Evolutionary conservation across 2,329 filamentous ascomycete genomes (phyloP), one percentile per base, ranked within the genome.

Genomic region (Dothiorella sarmentorum): DNA sequence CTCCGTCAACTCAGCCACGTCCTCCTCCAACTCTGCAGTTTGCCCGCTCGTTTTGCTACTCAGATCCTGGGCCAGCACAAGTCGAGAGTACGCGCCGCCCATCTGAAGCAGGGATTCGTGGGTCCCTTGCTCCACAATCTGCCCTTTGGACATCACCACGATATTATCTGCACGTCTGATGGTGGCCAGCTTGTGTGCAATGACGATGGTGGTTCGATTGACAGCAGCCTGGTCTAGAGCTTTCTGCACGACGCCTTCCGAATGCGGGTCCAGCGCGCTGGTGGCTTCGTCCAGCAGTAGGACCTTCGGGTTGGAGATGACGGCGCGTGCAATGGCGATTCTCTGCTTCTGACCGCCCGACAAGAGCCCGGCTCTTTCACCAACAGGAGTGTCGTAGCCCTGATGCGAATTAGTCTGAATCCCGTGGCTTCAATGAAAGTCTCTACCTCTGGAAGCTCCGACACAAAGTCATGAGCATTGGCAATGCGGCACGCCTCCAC

Each of bases 331-430:
- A 72, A 97, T 97, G 10, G 93, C 92, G 68, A 97, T 95, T 65
- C 94, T 89, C 74, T 97, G 94, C 73, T 97, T 97, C 75, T 97
- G 94, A 33, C 94, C 94, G 71, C 94, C 94, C 56, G 90, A 96
- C 5, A 99, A 81, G 53, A 97, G 77, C 70, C 96, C 96, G 7
- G 93, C 94, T 62, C 92, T 87, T 73, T 97, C 91, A 59, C 94
- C 94, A 15, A 97, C 93, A 64, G 95, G 87, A 0, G 94, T 97
- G 64, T 96, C 84, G 67, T 97, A 97, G 2, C 89, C 89, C 65
- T 97, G 89, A 31, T n/a, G n/a, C 3, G 13, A 13, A 17, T 45
- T 18, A 51, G 45, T 35, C 13, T 2, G 3, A 15, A 35, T 37
- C 13, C 10, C 7, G 6, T 13, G 6, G 33, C 2, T 2, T 31